Base-by-base conservation (phyloP, 345 rosid species). In the Gossypium rotundifolium region DNA sequence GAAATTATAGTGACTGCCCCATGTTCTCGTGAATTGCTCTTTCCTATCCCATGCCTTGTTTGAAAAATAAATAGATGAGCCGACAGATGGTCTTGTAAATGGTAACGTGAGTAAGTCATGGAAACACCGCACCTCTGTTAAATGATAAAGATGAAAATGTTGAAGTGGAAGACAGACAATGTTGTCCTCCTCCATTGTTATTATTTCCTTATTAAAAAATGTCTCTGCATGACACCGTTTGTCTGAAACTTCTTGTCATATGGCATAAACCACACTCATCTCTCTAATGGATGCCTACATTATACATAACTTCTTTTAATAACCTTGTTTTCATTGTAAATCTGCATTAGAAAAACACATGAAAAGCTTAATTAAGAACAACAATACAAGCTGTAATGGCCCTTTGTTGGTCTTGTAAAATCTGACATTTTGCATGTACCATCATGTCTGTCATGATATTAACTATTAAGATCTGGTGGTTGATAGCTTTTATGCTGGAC, bases 131-230 rank as follows among this genome's bases (percentile, higher is more conserved):
- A 33, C 40, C 40, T 5, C 40, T 33, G 40, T 33, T 33, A 33
- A 33, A 33, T 33, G 40, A 33, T 33, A 33, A 33, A 33, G 40
- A 33, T 33, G 40, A 33, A 33, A 5, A 33, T 33, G 40, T 29
- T 61, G 38, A 45, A 79, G 81, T 75, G 78, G 81, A 65, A 29
- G 78, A 75, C 76, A 83, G 62, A 73, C 59, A 68, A 25, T 66
- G 62, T 53, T 75, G 75, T 55, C 42, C 40, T 25, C 29, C 49
- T 20, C 51, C 65, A 62, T 9, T 17, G 23, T 58, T 69, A 23
- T 53, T 58, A 52, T 74, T 62, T 61, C 67, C 78, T 38, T 52
- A 33, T 74, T 73, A 71, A 38, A 63, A 33, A 58, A 63, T 49
- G 25, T 29, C 5, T 38, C 11, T 69, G 40, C 40, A 33, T 33